Evolutionary conservation across 129 eudicot species (phyloP), one percentile per base, ranked within the genome.

Genomic region (Oenanthe sinensis): DNA sequence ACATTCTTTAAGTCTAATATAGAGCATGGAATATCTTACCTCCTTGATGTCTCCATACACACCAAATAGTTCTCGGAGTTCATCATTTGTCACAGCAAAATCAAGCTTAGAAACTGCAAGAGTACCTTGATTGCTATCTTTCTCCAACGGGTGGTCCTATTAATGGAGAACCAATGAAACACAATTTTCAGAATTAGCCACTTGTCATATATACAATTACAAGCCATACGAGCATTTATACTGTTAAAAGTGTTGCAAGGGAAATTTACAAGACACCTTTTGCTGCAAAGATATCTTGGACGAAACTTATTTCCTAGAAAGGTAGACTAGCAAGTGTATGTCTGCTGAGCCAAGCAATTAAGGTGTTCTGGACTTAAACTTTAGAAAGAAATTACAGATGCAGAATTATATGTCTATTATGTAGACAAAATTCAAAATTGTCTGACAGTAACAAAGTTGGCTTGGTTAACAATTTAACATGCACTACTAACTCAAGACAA

Each of bases 41-140:
- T 95, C 97, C 87, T 90, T 91, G 84, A 95, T 86, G 73, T 91
- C 98, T 28, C 98, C 98, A 88, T 90, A 91, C 45, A 82, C 88
- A 43, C 96, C 90, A 85, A 95, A 91, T 78, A 90, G 89, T 84
- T 81, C 89, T 22, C 58, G 81, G 52, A 95, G 91, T 74, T 91
- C 90, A 76, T 91, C 93, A 82, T 87, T 91, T 63, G 94, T 86
- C 79, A 95, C 87, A 75, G 87, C 75, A 69, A 91, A 85, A 80
- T 94, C 93, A 30, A 88, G 91, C 79, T 91, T 90, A 65, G 79
- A 90, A 76, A 95, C 85, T 89, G 82, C 84, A 83, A 95, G 88
- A 69, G 85, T 84, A 26, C 96, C 98, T 83, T 90, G 93, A 82
- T 88, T 90, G 58, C 86, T 62, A 90, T 95, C 97, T 82, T 90